Base-by-base conservation (phyloP, 2,329 filamentous ascomycete genomes). In the Calonectria henricotiae region DNA sequence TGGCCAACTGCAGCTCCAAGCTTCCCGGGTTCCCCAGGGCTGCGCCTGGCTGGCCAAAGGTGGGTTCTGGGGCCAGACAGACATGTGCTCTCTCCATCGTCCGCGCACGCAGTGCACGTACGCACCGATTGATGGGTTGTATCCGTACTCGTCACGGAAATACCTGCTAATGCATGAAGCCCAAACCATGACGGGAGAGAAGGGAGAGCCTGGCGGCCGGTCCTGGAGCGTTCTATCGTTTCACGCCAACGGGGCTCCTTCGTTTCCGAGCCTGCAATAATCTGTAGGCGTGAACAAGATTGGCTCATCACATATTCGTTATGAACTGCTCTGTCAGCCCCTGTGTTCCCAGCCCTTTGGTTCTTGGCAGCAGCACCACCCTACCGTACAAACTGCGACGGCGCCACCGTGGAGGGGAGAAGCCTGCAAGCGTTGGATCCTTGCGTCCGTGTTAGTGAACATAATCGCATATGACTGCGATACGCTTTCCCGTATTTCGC, bases 171-270 rank as follows among this genome's bases (percentile, higher is more conserved):
- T 25, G 41, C 58, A 62, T 17, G 30, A 41, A 43, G 25, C 8
- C 25, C 41, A 35, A 12, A 37, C 30, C 8, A 11, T 30, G n/a
- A 25, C 43, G 30, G 7, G 23, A 46, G 9, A n/a, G n/a, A 17
- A 41, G 35, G 54, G 39, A 27, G 58, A 43, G 8, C 12, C 41
- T 8, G 61, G 61, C 58, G 47, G 47, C 39, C 51, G 55, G 54
- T 55, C 46, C 62, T 58, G 27, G 41, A 44, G 55, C 46, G 62
- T 65, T 65, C 61, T 55, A 65, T 49, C 41, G 54, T 62, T 55
- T 61, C 67, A 69, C 55, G 61, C 44, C 54, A 60, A 62, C 37
- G 37, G 65, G 46, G 65, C 11, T 44, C 51, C 64, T 66, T 49
- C 39, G 25, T 66, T 41, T 47, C 25, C 12, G 20, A 32, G 46